Evolutionary conservation across 495 filamentous ascomycete species (phyloP), one percentile per base, ranked within the genome.

Genomic region (Neurospora intermedia): DNA sequence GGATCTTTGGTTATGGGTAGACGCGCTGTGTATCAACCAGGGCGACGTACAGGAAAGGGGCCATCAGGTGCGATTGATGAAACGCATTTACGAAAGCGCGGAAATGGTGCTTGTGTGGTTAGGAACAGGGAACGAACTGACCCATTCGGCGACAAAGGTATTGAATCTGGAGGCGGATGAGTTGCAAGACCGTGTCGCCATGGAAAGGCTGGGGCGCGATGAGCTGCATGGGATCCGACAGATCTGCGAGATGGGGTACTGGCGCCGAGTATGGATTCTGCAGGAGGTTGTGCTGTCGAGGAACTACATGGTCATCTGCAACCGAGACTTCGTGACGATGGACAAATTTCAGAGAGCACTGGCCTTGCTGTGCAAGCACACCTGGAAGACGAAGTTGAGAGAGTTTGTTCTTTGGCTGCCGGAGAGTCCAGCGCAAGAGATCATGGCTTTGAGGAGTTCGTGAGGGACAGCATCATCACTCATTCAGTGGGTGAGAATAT

Each of bases 41-140:
- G 11, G 35, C 48, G 13, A 74, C 69, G 16, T 41, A 1, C 7
- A 46, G n/a, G 73, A 74, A n/a, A 69, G 73, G 69, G 41, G 41
- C 0, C n/a, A 20, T 8, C 73, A 74, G 54, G 73, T 74, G 7
- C 35, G 31, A 18, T 46, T 69, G 16, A 71, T 72, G 73, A 31
- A 39, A 31, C 45, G 69, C 0, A 72, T 72, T 31, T 74, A 72
- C 8, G 0, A 48, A 1, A 23, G 6, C 1, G 43, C 46, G 3
- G 13, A 35, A 4, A 31, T 18, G 16, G 73, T 72, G 6, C 38
- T 72, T 23, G 23, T 74, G 18, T 74, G 71, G 38, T 69, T 74
- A 20, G 70, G 73, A 13, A 54, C 1, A 0, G 46, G n/a, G 0
- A 4, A 54, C 13, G 10, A 0, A 10, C 0, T 0, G 4, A 54